Evolutionary conservation across 495 filamentous ascomycete genomes (phyloP).

Genomic region (Aspergillus panamensis): DNA sequence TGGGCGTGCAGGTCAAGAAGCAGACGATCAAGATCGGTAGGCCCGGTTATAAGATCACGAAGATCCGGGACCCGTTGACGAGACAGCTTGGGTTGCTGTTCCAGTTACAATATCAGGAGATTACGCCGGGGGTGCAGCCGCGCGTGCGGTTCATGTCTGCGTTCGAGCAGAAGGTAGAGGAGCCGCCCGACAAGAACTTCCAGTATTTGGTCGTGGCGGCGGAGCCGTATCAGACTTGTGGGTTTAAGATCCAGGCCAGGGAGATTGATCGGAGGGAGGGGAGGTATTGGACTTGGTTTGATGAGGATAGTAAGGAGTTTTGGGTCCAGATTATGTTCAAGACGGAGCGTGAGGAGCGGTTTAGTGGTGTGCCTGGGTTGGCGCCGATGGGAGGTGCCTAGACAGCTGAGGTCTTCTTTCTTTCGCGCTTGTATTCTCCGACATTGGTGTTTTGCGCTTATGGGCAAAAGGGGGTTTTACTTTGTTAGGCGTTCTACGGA

Average conservation of each 20-base stretch:
- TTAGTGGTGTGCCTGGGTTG: slow-evolving; percentile 87
- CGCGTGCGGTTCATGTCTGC: slow-evolving; percentile 96
- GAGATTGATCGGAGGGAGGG: slow-evolving; percentile 90
- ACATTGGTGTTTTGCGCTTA: slow-evolving; percentile 1
- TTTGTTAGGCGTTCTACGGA: neutral
- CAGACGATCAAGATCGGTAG: slow-evolving; percentile 97
- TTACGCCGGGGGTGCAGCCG: slow-evolving; percentile 68
- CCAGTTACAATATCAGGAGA: slow-evolving; percentile 94
- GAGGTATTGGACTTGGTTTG: slow-evolving; percentile 90
- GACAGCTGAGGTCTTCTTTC: too few relatives aligned
- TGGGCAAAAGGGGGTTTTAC: neutral
- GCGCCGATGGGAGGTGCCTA: slow-evolving; percentile 47
- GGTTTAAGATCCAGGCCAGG: slow-evolving; percentile 90
- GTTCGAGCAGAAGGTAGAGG: slow-evolving; percentile 92
- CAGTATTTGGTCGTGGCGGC: slow-evolving; percentile 96
- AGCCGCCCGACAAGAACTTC: slow-evolving; percentile 86
- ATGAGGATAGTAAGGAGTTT: slow-evolving; percentile 94
- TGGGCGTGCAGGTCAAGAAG: slow-evolving; percentile 77
- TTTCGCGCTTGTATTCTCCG: slow-evolving; percentile 9
- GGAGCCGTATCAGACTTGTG: slow-evolving; percentile 96
- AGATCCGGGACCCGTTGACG: slow-evolving; percentile 85
- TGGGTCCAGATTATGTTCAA: slow-evolving; percentile 99
- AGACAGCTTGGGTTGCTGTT: slow-evolving; percentile 87
- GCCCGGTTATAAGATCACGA: slow-evolving; percentile 97
- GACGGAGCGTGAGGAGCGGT: slow-evolving; percentile 96